These are phyloP conservation scores for Yamadazyma kanchanaburiensis DNA, from an alignment of 1,139 yeast species.

Conservation along the genomic window DNA sequence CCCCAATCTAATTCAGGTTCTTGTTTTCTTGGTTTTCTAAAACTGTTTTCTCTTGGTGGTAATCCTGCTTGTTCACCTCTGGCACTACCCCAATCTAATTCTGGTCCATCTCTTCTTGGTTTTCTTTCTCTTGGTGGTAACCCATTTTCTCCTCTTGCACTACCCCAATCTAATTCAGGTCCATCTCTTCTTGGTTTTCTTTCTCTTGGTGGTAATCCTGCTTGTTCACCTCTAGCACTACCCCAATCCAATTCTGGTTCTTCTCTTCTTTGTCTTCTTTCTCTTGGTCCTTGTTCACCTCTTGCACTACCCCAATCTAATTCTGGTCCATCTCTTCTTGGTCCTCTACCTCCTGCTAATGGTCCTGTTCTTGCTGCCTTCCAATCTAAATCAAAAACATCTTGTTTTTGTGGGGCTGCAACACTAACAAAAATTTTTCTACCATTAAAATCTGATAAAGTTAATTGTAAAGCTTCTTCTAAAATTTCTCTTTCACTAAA, in stretches of 20 bases:
- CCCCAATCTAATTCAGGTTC: constrained; percentile 59
- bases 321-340: constrained; percentile 32
- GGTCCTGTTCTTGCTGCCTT: constrained; percentile 39
- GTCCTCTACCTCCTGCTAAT: constrained; percentile 12
- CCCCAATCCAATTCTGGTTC: constrained; percentile 62
- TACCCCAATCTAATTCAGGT: constrained; percentile 59
- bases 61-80: constrained; percentile 31
- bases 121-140: constrained; percentile 29
- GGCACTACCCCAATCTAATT: constrained; percentile 61
- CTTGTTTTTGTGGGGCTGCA: constrained; percentile 77
- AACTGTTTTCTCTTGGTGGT: constrained; percentile 35
- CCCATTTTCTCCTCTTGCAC: constrained; percentile 26
- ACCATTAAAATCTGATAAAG: constrained; percentile 64
- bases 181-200: constrained; percentile 35
- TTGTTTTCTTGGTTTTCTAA: constrained; percentile 26
- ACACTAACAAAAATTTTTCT: constrained; percentile 82
- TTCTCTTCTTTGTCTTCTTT: constrained; percentile 24
- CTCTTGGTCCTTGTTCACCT: constrained; percentile 26
- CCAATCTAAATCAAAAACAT: constrained; percentile 47
- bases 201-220: constrained; percentile 35
- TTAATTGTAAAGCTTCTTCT: constrained; percentile 66
- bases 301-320: constrained; percentile 46
- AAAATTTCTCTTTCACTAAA: constrained; percentile 63
- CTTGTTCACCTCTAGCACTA: constrained; percentile 30
- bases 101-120: constrained; percentile 47